Base-by-base conservation (phyloP, 2,329 filamentous ascomycete genomes). In the Cladosporium sp. region DNA sequence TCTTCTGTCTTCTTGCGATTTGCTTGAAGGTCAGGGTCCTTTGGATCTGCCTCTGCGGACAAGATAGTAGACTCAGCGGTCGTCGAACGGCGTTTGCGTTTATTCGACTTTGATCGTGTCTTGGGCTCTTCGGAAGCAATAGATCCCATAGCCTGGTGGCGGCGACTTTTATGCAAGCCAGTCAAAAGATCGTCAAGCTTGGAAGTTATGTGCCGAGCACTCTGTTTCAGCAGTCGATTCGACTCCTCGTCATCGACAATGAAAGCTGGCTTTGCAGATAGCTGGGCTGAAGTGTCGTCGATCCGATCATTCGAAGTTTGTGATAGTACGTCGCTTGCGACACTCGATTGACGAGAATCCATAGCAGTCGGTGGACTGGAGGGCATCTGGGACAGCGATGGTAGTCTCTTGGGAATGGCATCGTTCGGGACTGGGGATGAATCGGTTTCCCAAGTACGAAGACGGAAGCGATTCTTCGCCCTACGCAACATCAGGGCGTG, bases 141-240 rank as follows among this genome's bases (percentile, higher is more conserved):
- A 45, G 51, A 43, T 2, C 20, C 20, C 19, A 19, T n/a, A 8
- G 17, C 29, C 50, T 64, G 65, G 12, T 60, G 59, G 36, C 44
- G 43, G 4, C 63, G 56, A 50, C 63, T 68, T 36, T 84, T 80
- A 63, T 91, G 88, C 12, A 97, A 74, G 3, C 84, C 80, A 24
- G 76, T 73, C 5, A 96, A 77, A 1, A 92, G 76, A 4, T 73
- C 67, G 59, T 96, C 89, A 1, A 96, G 64, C 30, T 82, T 80
- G 1, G 75, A 70, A 7, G 96, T 73, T 13, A 91, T 78, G 57
- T 88, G 84, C n/a, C 84, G 77, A 9, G 87, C 77, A 0, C 81
- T 77, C 0, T 89, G 88, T 0, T 78, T 77, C 13, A 96, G 71
- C 4, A 95, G 45, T 7, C 29, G 27, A n/a, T 11, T 42, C 3